A percentile compares a stretch with the other conserved stretches of the same genome.
These are phyloP conservation scores for Salvia rosmarinus DNA, from an alignment of 257 asterid genomes.

Conservation along the genomic window DNA sequence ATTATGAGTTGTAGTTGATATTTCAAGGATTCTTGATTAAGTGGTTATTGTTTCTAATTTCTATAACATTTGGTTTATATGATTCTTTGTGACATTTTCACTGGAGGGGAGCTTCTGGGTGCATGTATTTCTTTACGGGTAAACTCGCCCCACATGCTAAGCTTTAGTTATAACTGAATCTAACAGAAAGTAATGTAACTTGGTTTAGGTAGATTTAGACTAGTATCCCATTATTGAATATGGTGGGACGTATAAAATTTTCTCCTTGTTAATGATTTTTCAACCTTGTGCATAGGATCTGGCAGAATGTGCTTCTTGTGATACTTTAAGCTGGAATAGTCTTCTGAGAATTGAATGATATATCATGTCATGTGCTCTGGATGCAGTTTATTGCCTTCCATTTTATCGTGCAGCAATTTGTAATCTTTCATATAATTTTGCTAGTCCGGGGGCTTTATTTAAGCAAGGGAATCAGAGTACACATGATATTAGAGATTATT, in stretches of 20 bases:
- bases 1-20: slow-evolving; percentile 16
- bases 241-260: background rate
- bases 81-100: background rate
- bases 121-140: background rate
- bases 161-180: background rate
- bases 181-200: background rate
- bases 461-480: background rate
- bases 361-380: background rate
- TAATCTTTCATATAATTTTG: background rate
- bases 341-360: background rate
- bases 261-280: slow-evolving; percentile 4
- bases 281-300: background rate
- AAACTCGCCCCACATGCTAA: slow-evolving; percentile 23
- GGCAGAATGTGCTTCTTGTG: background rate
- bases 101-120: slow-evolving; percentile 25
- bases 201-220: background rate
- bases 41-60: slow-evolving; percentile 7
- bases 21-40: slow-evolving; percentile 6
- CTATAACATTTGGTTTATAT: slow-evolving; percentile 1
- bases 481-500: slow-evolving; percentile 6
- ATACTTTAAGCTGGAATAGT: background rate
- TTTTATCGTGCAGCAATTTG: background rate
- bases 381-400: background rate
- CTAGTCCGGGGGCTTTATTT: slow-evolving; percentile 15
- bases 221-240: background rate